Conservation (phyloP, 768 basidiomycete genomes). For the Multifurca ochricompacta region DNA sequence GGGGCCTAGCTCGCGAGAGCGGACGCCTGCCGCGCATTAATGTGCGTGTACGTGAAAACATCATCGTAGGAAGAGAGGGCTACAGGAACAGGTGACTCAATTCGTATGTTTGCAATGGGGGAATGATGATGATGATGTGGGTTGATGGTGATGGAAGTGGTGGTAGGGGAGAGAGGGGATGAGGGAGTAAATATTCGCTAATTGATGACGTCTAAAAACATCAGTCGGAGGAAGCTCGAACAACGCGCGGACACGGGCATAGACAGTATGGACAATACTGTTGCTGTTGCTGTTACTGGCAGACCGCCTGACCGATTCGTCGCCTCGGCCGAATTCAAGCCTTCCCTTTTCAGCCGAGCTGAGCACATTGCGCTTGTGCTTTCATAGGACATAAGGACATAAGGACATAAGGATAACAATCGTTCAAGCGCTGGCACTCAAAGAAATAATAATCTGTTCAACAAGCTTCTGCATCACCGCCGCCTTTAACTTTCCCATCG, state of each 20-base stretch:
- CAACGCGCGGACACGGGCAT: too few species aligned
- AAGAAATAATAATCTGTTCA: constrained; percentile 43
- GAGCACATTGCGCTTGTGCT: too few species aligned
- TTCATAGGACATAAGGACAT: neutral
- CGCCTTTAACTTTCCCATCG: constrained; percentile 56
- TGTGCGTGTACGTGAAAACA: constrained; percentile 15
- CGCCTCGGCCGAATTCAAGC: too few species aligned
- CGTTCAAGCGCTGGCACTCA: neutral
- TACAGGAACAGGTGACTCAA: neutral
- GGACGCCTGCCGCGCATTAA: neutral
- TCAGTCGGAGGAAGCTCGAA: too few species aligned
- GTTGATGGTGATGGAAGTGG: neutral
- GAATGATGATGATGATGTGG: neutral
- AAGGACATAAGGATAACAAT: neutral
- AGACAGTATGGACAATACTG: too few species aligned
- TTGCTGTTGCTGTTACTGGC: neutral
- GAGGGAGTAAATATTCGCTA: neutral
- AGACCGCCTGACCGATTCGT: too few species aligned
- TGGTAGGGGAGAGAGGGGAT: neutral
- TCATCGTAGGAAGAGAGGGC: constrained; percentile 5
- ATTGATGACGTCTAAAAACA: neutral
- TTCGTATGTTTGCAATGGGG: neutral
- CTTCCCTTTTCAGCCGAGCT: too few species aligned
- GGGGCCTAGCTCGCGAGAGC: constrained; percentile 1
- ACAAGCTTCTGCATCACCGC: constrained; percentile 68